Conservation (phyloP, 2,329 filamentous ascomycete species). For the Pseudogymnoascus sp. region DNA sequence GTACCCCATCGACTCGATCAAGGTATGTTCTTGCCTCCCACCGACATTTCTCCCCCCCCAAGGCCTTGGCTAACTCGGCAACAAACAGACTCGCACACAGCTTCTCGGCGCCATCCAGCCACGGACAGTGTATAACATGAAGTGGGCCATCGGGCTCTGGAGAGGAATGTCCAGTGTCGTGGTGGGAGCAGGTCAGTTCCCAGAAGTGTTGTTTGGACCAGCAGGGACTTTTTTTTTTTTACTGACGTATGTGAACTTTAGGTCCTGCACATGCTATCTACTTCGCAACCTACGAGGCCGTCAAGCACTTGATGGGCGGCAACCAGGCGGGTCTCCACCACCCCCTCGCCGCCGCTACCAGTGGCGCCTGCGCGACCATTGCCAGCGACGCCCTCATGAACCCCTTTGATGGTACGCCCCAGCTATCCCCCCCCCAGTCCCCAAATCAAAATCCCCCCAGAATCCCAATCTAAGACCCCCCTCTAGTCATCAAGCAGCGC, state of each 20-base stretch:
- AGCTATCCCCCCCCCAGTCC: slow-evolving; percentile 29
- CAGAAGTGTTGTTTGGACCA: neutral
- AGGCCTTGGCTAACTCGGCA: neutral
- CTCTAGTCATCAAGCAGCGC: slow-evolving; percentile 98
- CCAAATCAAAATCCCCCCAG: neutral
- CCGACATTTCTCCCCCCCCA: neutral
- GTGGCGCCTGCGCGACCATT: slow-evolving; percentile 90
- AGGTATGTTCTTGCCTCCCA: slow-evolving; percentile 51
- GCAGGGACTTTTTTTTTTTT: neutral
- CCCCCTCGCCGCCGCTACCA: slow-evolving; percentile 83
- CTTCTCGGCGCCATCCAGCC: slow-evolving; percentile 64
- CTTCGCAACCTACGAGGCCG: slow-evolving; percentile 94
- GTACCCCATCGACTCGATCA: slow-evolving; percentile 97
- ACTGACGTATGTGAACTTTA: slow-evolving; percentile 34
- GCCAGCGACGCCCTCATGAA: slow-evolving; percentile 99
- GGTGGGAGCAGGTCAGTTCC: slow-evolving; percentile 72
- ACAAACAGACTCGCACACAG: slow-evolving; percentile 88
- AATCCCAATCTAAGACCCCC: neutral
- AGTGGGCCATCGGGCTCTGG: slow-evolving; percentile 51
- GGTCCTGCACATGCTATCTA: slow-evolving; percentile 96
- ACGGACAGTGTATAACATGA: neutral
- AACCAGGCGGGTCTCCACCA: slow-evolving; percentile 84
- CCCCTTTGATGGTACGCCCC: slow-evolving; percentile 97
- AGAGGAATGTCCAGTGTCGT: slow-evolving; percentile 94
- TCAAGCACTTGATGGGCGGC: slow-evolving; percentile 92